Evolutionary conservation across 106 monocot genomes (phyloP).

Genomic region (Dendrobium huoshanense): DNA sequence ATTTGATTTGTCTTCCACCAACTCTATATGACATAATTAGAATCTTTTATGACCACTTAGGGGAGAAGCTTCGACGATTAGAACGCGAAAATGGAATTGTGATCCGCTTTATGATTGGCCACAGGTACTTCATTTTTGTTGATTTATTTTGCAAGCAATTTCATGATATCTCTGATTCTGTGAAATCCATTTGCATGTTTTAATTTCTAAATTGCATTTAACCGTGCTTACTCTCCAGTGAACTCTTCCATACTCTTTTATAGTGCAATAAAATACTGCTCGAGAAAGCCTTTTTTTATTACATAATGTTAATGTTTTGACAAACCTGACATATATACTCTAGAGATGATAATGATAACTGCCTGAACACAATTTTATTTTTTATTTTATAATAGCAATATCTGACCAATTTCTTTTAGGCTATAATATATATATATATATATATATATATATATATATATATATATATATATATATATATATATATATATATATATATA

Average conservation of each 20-base stretch:
- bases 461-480: too few species aligned
- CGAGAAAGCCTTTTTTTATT: neutral
- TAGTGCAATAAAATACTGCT: neutral
- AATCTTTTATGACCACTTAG: constrained; percentile 13
- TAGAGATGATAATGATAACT: neutral
- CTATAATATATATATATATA: too few species aligned
- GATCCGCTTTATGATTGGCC: constrained; percentile 65
- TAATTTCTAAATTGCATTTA: neutral
- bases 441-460: too few species aligned
- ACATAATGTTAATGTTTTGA: neutral
- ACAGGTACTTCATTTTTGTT: constrained; percentile 29
- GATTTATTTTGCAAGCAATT: neutral
- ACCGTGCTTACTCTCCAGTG: neutral
- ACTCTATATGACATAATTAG: neutral
- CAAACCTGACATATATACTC: neutral
- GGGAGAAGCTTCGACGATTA: constrained; percentile 44
- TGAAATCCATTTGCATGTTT: too few species aligned
- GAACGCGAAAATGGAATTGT: constrained; percentile 68
- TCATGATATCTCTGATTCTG: neutral
- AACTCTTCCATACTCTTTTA: neutral
- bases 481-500: too few species aligned
- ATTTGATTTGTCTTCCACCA: neutral
- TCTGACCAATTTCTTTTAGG: neutral
- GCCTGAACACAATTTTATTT: neutral
- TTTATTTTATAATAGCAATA: neutral